These are phyloP conservation scores for Austroboletus novae-zelandiae DNA, from an alignment of 1,284 basidiomycete species.

Conservation along the genomic window DNA sequence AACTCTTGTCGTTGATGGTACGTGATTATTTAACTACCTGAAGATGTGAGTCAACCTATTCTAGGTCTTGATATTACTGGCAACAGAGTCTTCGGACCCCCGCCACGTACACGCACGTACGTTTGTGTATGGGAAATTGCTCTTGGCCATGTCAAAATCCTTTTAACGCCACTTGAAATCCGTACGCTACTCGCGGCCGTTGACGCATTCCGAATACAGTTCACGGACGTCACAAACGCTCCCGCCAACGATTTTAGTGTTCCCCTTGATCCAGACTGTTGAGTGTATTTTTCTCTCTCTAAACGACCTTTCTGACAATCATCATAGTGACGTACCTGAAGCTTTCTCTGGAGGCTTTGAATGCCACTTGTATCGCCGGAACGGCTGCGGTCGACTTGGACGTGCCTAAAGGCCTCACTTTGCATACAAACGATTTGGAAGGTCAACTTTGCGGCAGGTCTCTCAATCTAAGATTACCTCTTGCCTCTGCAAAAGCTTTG, in stretches of 20 bases:
- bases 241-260: slow-evolving; percentile 71
- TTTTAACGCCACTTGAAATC: slow-evolving; percentile 57
- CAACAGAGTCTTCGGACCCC: slow-evolving; percentile 84
- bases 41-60: slow-evolving; percentile 24
- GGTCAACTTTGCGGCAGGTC: slow-evolving; percentile 62
- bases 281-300: slow-evolving; percentile 22
- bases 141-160: slow-evolving; percentile 59
- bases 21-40: slow-evolving; percentile 11
- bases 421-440: slow-evolving; percentile 75
- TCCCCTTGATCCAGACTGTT: slow-evolving; percentile 73
- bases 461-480: slow-evolving; percentile 54
- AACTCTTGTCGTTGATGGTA: slow-evolving; percentile 64
- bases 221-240: slow-evolving; percentile 73
- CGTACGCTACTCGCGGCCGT: slow-evolving; percentile 52
- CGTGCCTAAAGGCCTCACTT: slow-evolving; percentile 56
- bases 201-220: slow-evolving; percentile 67
- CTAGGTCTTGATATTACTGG: slow-evolving; percentile 77
- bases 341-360: slow-evolving; percentile 50
- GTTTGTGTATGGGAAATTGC: slow-evolving; percentile 87
- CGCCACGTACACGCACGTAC: slow-evolving; percentile 81
- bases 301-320: slow-evolving; percentile 7
- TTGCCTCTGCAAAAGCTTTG: slow-evolving; percentile 45
- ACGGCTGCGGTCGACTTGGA: slow-evolving; percentile 55
- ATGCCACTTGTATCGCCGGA: slow-evolving; percentile 54
- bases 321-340: slow-evolving; percentile 51